These are phyloP conservation scores for Citrus cavaleriei DNA, from an alignment of 345 rosid genomes.

Conservation along the genomic window DNA sequence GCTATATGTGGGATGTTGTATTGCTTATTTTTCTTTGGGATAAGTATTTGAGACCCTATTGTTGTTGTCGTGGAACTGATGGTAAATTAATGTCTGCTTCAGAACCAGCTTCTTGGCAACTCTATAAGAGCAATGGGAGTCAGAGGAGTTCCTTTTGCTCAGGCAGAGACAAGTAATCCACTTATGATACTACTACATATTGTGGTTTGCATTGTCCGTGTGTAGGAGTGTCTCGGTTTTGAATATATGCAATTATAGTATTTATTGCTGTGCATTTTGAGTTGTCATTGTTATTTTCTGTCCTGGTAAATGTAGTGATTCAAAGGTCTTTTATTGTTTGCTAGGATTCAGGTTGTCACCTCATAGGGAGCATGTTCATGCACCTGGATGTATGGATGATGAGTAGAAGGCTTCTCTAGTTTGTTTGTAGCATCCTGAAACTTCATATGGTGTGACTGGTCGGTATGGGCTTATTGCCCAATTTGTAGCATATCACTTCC, in stretches of 20 bases:
- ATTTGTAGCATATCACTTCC: neutral
- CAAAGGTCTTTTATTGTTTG: neutral
- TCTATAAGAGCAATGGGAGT: neutral
- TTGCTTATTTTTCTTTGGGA: conserved; percentile 7
- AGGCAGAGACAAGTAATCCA: conserved; percentile 1
- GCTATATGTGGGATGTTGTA: conserved; percentile 8
- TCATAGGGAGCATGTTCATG: neutral
- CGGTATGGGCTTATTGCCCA: neutral
- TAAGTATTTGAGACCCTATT: conserved; percentile 6
- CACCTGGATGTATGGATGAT: neutral
- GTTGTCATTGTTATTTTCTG: neutral
- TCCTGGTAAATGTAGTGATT: neutral
- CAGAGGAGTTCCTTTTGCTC: conserved; percentile 5
- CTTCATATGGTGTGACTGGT: neutral
- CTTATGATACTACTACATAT: neutral
- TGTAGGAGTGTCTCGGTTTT: neutral
- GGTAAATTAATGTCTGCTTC: conserved; percentile 17
- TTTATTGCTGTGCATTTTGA: neutral
- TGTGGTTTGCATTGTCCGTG: neutral
- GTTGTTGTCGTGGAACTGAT: conserved; percentile 21
- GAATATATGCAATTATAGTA: neutral
- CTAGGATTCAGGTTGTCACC: conserved; percentile 2
- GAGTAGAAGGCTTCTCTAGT: neutral
- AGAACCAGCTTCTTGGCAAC: conserved; percentile 25
- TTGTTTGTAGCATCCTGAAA: neutral